These are phyloP conservation scores for Chlorella sp. DNA, from an alignment of 139 green algal genomes.

Conservation along the genomic window DNA sequence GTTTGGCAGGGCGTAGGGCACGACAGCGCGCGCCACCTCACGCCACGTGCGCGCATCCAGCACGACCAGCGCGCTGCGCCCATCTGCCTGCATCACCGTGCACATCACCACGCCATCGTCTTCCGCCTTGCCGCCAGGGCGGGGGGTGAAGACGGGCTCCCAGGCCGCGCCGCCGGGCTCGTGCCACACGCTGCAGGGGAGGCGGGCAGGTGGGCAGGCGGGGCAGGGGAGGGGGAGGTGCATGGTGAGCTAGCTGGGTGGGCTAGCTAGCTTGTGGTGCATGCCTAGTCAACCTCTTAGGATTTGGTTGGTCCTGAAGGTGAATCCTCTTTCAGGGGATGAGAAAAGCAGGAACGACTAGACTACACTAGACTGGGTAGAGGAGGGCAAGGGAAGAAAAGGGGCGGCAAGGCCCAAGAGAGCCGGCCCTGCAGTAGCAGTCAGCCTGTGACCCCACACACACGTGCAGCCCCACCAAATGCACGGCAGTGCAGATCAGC, in stretches of 20 bases:
- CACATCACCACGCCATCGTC: slow-evolving; percentile 82
- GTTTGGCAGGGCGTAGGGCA: slow-evolving; percentile 70
- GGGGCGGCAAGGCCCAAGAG: background rate
- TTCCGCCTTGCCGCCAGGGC: slow-evolving; percentile 56
- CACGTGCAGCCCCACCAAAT: no score
- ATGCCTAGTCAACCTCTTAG: no score
- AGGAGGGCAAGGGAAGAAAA: no score
- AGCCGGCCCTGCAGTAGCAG: no score
- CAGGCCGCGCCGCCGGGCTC: slow-evolving; percentile 59
- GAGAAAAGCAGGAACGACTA: background rate
- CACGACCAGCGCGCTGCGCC: slow-evolving; percentile 66
- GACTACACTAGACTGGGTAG: background rate
- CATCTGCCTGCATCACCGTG: slow-evolving; percentile 53
- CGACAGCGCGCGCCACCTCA: slow-evolving; percentile 70
- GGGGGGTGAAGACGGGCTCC: slow-evolving; percentile 74
- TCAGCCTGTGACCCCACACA: no score
- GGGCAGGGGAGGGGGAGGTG: background rate
- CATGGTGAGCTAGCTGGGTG: background rate
- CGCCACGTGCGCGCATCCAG: slow-evolving; percentile 62
- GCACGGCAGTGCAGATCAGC: no score
- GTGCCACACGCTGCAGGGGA: slow-evolving; percentile 64
- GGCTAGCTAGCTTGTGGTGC: no score
- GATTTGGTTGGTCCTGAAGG: no score
- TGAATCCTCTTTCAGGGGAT: no score
- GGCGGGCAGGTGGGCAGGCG: background rate